These are phyloP conservation scores for Nitzschia palea DNA, from an alignment of 108 stramenopile genomes.

Conservation along the genomic window DNA sequence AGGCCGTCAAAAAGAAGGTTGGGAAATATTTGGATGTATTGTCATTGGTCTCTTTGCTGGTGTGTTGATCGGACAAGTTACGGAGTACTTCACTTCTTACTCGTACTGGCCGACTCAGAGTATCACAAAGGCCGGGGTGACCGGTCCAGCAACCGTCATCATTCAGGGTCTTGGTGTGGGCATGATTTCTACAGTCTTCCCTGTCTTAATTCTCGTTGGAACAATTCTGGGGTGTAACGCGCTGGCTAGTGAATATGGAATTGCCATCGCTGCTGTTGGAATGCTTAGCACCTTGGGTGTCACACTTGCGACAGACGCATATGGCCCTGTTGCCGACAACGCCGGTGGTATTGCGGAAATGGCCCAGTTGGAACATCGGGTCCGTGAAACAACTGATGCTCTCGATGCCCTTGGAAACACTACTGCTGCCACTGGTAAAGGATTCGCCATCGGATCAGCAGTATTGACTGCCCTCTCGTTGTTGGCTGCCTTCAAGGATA, in stretches of 20 bases:
- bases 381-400: slow-evolving; percentile 92
- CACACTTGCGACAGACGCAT: slow-evolving; percentile 93
- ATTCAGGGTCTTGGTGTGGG: slow-evolving; percentile 95
- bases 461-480: slow-evolving; percentile 91
- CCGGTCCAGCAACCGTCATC: slow-evolving; percentile 92
- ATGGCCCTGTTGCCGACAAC: slow-evolving; percentile 95
- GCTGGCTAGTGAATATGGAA: slow-evolving; percentile 83
- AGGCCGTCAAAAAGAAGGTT: slow-evolving; percentile 46
- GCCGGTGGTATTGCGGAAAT: slow-evolving; percentile 97
- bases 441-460: slow-evolving; percentile 96
- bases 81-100: slow-evolving; percentile 95
- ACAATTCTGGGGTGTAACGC: slow-evolving; percentile 85
- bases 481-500: slow-evolving; percentile 86
- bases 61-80: slow-evolving; percentile 89
- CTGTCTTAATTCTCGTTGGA: slow-evolving; percentile 82
- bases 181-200: slow-evolving; percentile 86
- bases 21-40: slow-evolving; percentile 79
- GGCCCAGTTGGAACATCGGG: slow-evolving; percentile 79
- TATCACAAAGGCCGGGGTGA: slow-evolving; percentile 86
- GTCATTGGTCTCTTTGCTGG: slow-evolving; percentile 86
- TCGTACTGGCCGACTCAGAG: slow-evolving; percentile 77
- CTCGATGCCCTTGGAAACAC: slow-evolving; percentile 97
- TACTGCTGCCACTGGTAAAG: slow-evolving; percentile 96
- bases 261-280: slow-evolving; percentile 94
- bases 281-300: slow-evolving; percentile 93